Base-by-base conservation (phyloP, 2,329 filamentous ascomycete species). In the Fonsecaea multimorphosa region DNA sequence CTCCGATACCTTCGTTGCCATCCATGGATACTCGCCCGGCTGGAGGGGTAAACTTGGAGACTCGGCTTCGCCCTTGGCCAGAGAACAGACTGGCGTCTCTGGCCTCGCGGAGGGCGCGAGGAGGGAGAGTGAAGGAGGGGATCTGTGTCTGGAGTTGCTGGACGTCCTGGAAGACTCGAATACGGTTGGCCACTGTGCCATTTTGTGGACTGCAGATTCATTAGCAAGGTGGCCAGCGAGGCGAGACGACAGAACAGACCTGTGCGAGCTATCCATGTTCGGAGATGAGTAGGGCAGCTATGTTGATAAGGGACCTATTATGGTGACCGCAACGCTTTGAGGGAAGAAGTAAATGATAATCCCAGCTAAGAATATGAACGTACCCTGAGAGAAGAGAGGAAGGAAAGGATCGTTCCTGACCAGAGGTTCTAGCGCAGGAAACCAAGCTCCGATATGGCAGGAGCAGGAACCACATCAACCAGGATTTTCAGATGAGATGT, bases 171-270 rank as follows among this genome's bases (percentile, higher is more conserved):
- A 73, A 71, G 16, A 65, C 69, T 59, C 67, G 70, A 40, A 72
- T 65, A n/a, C 71, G 68, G 34, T 64, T 66, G 40, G 71, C 67
- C 11, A 72, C 72, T 32, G 68, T 71, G 58, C 70, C 70, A 65
- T 54, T 51, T 54, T 64, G 69, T 44, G 61, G 59, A 54, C 65
- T 70, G 40, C 27, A 8, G 31, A 38, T 38, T 24, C 7, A 46
- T 65, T 53, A 68, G 64, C 53, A 53, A 22, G 29, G 29, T 29
- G 49, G 46, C 29, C 19, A 27, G 52, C 27, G 24, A 27, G 40
- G 22, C 12, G 36, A 46, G n/a, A 9, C n/a, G 14, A 34, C 24
- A 29, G 36, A 11, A 46, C 64, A 58, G n/a, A 66, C 63, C 51
- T 58, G 54, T 52, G 61, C 31, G 61, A 66, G 61, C 60, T 63